Evolutionary conservation across 169 alveolate species (phyloP).

Genomic region (Toxoplasma gondii): DNA sequence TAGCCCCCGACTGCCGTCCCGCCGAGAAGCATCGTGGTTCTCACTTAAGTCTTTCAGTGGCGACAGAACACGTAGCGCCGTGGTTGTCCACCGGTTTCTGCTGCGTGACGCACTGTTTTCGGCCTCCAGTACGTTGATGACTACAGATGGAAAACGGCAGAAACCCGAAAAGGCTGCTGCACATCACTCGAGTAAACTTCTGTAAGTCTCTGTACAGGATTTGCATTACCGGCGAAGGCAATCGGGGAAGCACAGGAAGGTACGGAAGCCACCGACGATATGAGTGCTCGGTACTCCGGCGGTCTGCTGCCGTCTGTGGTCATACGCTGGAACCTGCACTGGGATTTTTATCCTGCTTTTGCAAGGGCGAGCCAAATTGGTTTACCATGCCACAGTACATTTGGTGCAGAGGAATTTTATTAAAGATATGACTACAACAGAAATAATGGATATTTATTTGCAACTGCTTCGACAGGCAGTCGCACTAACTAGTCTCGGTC

Average conservation of each 20-base stretch:
- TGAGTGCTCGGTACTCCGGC: neutral
- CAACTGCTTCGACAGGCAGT: too few relatives aligned
- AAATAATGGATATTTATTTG: neutral
- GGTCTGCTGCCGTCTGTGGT: neutral
- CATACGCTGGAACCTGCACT: neutral
- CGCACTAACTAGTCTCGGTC: constrained; percentile 36
- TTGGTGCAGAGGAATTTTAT: constrained; percentile 40
- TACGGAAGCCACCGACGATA: neutral
- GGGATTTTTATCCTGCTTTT: too few relatives aligned
- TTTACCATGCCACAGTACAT: constrained; percentile 44
- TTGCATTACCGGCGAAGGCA: neutral
- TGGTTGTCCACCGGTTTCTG: constrained; percentile 30
- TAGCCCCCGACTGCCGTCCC: neutral
- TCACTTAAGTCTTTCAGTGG: constrained; percentile 39
- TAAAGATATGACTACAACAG: constrained; percentile 13
- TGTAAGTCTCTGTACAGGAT: too few relatives aligned
- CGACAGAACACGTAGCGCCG: constrained; percentile 30
- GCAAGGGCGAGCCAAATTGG: neutral
- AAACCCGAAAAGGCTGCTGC: constrained; percentile 40
- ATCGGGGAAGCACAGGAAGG: neutral
- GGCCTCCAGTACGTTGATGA: constrained; percentile 44
- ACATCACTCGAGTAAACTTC: neutral
- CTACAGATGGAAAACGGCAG: constrained; percentile 47
- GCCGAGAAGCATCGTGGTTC: neutral
- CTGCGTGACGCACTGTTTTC: constrained; percentile 37